Evolutionary conservation across 805 yeast genomes (phyloP).

Genomic region (Saturnispora quitensis): DNA sequence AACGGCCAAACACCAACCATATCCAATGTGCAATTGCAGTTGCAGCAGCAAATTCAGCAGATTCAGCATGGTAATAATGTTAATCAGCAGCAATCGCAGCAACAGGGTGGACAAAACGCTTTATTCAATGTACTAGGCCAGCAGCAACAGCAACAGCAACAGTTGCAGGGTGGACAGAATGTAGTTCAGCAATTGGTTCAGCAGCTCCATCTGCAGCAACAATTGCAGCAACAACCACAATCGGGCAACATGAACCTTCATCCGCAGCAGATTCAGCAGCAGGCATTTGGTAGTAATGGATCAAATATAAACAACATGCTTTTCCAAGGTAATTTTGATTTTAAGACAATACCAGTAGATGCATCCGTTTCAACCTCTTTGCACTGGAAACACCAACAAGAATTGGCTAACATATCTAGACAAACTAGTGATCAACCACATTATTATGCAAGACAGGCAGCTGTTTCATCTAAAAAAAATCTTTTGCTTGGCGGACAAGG

Average conservation of each 20-base stretch:
- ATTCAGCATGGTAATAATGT: constrained; percentile 2
- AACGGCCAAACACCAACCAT: constrained; percentile 3
- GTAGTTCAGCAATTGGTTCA: constrained; percentile 20
- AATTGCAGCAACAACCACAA: constrained; percentile 21
- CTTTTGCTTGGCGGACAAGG: constrained; percentile 22
- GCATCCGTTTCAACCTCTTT: constrained; percentile 29
- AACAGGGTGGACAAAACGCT: background rate
- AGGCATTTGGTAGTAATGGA: constrained; percentile 20
- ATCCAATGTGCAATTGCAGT: constrained; percentile 6
- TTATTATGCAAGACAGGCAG: constrained; percentile 77
- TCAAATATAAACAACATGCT: constrained; percentile 17
- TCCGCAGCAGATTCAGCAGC: constrained; percentile 13
- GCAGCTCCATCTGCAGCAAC: constrained; percentile 21
- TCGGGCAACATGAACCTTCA: constrained; percentile 10
- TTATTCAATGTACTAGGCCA: constrained; percentile 3
- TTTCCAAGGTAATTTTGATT: constrained; percentile 13
- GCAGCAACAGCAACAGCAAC: constrained; percentile 7
- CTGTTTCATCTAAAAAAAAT: constrained; percentile 48
- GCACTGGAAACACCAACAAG: constrained; percentile 75
- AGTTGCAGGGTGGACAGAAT: constrained; percentile 24
- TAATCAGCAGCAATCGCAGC: background rate
- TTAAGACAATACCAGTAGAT: constrained; percentile 27
- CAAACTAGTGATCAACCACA: constrained; percentile 56
- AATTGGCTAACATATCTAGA: constrained; percentile 63
- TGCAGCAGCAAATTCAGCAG: constrained; percentile 8